A percentile compares a stretch with the other conserved stretches of the same genome.
These are phyloP conservation scores for Bipolaris victoriae DNA, from an alignment of 2,329 filamentous ascomycete genomes.

Conservation along the genomic window DNA sequence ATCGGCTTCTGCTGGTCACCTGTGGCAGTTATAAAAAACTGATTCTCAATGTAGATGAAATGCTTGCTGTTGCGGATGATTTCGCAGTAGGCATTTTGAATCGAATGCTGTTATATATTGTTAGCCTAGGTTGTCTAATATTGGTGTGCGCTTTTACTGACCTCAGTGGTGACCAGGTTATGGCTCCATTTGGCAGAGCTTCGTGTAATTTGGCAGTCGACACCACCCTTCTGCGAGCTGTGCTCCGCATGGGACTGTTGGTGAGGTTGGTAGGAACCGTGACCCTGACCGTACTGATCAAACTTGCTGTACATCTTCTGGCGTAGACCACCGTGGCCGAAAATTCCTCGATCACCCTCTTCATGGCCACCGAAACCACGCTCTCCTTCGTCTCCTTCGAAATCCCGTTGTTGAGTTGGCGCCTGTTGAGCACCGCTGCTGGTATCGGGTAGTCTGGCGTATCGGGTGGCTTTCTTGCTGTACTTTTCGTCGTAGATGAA, in stretches of 20 bases:
- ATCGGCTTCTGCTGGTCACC: conserved; percentile 73
- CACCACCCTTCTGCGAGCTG: conserved; percentile 35
- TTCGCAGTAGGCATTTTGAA: conserved; percentile 82
- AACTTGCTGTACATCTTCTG: conserved; percentile 37
- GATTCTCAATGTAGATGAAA: conserved; percentile 82
- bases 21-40: conserved; percentile 89
- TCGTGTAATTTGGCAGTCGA: conserved; percentile 47
- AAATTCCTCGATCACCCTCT: conserved; percentile 43
- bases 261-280: conserved; percentile 17
- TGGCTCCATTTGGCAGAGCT: conserved; percentile 64
- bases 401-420: conserved; percentile 38
- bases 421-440: conserved; percentile 46
- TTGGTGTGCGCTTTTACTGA: conserved; percentile 27
- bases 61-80: conserved; percentile 72
- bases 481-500: conserved; percentile 89
- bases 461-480: conserved; percentile 60
- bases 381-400: conserved; percentile 46
- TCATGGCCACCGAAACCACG: conserved; percentile 45
- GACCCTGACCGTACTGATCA: conserved; percentile 29
- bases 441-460: conserved; percentile 46
- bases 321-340: conserved; percentile 36
- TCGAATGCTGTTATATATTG: conserved; percentile 66
- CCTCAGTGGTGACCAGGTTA: conserved; percentile 60
- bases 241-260: conserved; percentile 42
- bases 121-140: background rate